These are phyloP conservation scores for Microascus cirrosus DNA, from an alignment of 2,329 filamentous ascomycete species.

Conservation along the genomic window DNA sequence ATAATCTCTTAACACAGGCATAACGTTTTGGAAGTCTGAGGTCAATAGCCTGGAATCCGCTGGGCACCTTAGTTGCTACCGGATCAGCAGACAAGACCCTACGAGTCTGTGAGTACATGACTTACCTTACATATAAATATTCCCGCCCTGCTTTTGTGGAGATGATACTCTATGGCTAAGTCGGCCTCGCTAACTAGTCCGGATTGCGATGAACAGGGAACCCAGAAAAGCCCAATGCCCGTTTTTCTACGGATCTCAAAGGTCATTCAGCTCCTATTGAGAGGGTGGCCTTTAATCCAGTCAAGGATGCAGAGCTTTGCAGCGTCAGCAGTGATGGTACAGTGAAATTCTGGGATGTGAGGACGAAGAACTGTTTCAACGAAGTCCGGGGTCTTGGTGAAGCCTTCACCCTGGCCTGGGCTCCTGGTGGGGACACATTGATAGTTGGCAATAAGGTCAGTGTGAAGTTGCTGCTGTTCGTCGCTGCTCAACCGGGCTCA, in stretches of 20 bases:
- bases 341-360: conserved; percentile 71
- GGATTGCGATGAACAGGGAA: conserved; percentile 42
- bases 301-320: conserved; percentile 65
- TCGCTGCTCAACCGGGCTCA: not conserved
- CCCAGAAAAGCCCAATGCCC: conserved; percentile 61
- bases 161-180: not conserved
- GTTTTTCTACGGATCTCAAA: conserved; percentile 65
- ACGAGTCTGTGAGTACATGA: conserved; percentile 51
- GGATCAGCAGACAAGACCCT: conserved; percentile 60
- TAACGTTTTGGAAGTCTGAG: conserved; percentile 43
- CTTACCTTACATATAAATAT: not conserved
- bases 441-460: conserved; percentile 63
- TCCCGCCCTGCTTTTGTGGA: not conserved
- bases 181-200: not conserved
- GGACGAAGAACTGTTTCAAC: conserved; percentile 58
- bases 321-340: conserved; percentile 64
- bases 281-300: conserved; percentile 68
- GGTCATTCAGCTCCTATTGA: conserved; percentile 57
- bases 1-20: not conserved
- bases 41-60: conserved; percentile 80
- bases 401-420: conserved; percentile 64
- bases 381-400: conserved; percentile 56
- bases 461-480: not conserved
- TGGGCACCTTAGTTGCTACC: conserved; percentile 74
- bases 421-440: conserved; percentile 57